Evolutionary conservation across 495 filamentous ascomycete species (phyloP).

Genomic region (Annulohypoxylon nitens): DNA sequence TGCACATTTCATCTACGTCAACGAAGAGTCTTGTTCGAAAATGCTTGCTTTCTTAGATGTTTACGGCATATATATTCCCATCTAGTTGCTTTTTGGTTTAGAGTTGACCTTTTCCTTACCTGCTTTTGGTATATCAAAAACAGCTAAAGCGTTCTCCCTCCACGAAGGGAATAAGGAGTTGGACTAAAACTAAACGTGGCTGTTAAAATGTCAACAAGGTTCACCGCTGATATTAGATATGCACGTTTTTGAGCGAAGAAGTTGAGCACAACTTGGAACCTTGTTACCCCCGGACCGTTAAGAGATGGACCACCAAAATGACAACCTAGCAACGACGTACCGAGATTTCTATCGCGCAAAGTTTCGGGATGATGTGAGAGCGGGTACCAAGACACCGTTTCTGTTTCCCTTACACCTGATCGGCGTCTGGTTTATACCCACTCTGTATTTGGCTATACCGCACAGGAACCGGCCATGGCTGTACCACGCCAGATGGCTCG

Average conservation of each 20-base stretch:
- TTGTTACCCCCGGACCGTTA: slow-evolving; percentile 6
- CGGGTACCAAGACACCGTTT: slow-evolving; percentile 65
- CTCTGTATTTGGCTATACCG: slow-evolving; percentile 71
- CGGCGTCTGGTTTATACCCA: slow-evolving; percentile 62
- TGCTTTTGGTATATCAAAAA: background rate
- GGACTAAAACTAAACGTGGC: background rate
- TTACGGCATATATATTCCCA: background rate
- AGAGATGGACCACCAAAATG: slow-evolving; percentile 32
- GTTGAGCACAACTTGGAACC: background rate
- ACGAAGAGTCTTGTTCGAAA: background rate
- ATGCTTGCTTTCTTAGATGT: background rate
- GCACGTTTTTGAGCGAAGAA: slow-evolving; percentile 3
- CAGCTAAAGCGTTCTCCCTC: background rate
- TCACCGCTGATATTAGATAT: slow-evolving; percentile 13
- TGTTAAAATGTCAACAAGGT: slow-evolving; percentile 4
- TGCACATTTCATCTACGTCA: slow-evolving; percentile 23
- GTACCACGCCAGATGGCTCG: slow-evolving; percentile 63
- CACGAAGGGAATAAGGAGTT: background rate
- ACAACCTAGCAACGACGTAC: slow-evolving; percentile 41
- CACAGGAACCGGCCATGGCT: slow-evolving; percentile 65
- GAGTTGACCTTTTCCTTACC: background rate
- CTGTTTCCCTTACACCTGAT: slow-evolving; percentile 67
- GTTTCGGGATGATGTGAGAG: slow-evolving; percentile 38
- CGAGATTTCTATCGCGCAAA: slow-evolving; percentile 45
- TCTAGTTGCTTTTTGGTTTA: background rate